Evolutionary conservation across 768 basidiomycete genomes (phyloP), one percentile per base, ranked within the genome.

Genomic region (Astraeus odoratus): DNA sequence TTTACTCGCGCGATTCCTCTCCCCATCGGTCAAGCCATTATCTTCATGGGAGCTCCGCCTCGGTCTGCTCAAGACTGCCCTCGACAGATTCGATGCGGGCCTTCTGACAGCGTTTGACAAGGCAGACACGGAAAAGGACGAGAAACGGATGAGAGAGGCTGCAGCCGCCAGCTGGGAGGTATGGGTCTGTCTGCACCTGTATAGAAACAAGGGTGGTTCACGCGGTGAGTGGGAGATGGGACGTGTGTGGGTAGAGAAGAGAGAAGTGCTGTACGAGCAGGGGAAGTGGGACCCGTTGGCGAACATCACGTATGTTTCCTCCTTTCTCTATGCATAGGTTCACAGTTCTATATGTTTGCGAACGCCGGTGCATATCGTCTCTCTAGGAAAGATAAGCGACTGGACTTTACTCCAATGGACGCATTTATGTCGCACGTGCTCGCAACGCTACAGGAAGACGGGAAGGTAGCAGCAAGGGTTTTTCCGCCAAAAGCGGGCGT

Each of bases 391-490:
- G 74, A 77, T n/a, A 68, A 72, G 26, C 67, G 70, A 31, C 74
- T 98, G 26, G 81, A 89, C 59, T 97, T 99, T 59, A 83, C 83
- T 20, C 78, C 95, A 1, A 98, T 99, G 96, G 91, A 95, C 59
- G 75, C 69, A 18, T 98, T 94, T 65, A 92, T 98, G 70, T 68
- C 69, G 1, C 72, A 74, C 34, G 70, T 93, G 9, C 58, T 94
- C 5, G 59, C 66, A 7, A 72, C 85, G 4, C 72, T 97, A 16
- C 59, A 67, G 3, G 79, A 83, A 31, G 83, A 97, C 50, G 94
- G 93, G 1, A 71, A 81, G 0, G 71, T 84, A 26, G 93, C 92
- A 9, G 81, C 84, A 7, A 74, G 85, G 19, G 84, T 97, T 16
- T 98, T 99, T 58, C 95, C 95, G 1, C 77, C 78, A 0, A 69